These are phyloP conservation scores for Tetrapisispora iriomotensis DNA, from an alignment of 805 yeast species.

Conservation along the genomic window DNA sequence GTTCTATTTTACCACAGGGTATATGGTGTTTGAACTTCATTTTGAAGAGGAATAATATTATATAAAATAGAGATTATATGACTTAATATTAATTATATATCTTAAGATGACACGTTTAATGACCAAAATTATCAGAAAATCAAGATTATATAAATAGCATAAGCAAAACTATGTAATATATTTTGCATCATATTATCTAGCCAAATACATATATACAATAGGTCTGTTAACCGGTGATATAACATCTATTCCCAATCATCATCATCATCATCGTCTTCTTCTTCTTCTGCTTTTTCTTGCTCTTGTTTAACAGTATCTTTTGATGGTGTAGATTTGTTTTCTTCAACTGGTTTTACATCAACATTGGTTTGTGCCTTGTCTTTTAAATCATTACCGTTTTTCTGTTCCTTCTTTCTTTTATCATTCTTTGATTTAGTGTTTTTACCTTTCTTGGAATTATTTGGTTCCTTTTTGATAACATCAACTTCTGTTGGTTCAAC, in stretches of 20 bases:
- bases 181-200: too few relatives aligned
- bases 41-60: too few relatives aligned
- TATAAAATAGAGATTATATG: neutral
- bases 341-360: neutral
- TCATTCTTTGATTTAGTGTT: constrained; percentile 5
- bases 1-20: constrained; percentile 63
- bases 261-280: constrained; percentile 36
- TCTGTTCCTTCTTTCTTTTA: neutral
- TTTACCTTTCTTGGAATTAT: neutral
- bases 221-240: neutral
- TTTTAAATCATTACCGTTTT: neutral
- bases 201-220: neutral
- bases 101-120: neutral
- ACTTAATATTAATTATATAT: neutral
- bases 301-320: constrained; percentile 14
- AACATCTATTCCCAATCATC: constrained; percentile 51
- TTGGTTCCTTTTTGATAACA: constrained; percentile 1
- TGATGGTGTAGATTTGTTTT: neutral
- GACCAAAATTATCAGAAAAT: too few relatives aligned
- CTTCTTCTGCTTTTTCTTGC: constrained; percentile 13
- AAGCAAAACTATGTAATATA: neutral
- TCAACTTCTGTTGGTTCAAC: neutral
- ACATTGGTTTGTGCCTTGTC: neutral
- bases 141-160: neutral
- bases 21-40: constrained; percentile 7